Conservation (phyloP, 768 basidiomycete species). For the Phanerochaete sordida region DNA sequence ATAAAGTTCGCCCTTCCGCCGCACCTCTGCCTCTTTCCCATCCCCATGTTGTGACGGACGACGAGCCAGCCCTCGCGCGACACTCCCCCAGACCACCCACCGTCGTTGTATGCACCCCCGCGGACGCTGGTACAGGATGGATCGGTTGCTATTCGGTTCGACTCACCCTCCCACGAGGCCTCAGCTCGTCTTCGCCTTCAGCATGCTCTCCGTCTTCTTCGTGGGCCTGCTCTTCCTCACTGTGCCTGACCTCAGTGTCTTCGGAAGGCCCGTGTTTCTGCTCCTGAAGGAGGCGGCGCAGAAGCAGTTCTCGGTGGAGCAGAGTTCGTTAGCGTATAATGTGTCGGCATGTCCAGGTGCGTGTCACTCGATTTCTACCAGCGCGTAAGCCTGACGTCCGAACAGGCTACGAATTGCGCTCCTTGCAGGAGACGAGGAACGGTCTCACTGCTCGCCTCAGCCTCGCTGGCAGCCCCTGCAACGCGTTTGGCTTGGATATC, state of each 20-base stretch:
- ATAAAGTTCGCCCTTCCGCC: background rate
- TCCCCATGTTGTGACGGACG: background rate
- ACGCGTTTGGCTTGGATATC: constrained; percentile 63
- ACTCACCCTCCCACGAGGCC: background rate
- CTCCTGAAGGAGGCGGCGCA: background rate
- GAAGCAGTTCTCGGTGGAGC: constrained; percentile 2
- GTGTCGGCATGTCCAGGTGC: constrained; percentile 27
- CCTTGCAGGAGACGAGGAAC: constrained; percentile 37
- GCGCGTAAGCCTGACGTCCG: background rate
- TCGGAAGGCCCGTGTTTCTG: background rate
- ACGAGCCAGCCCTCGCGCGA: background rate
- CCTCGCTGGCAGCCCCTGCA: constrained; percentile 54
- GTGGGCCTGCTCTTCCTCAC: background rate
- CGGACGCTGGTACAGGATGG: background rate
- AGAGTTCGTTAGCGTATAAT: constrained; percentile 16
- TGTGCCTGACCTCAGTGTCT: background rate
- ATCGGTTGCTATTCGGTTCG: background rate
- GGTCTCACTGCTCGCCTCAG: constrained; percentile 54
- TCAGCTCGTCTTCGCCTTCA: background rate
- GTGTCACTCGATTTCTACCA: background rate
- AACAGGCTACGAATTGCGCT: constrained; percentile 51
- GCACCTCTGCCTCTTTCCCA: background rate
- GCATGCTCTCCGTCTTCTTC: background rate
- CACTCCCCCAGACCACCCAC: background rate
- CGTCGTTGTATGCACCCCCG: background rate